Evolutionary conservation across 352 stramenopile species (phyloP).

Genomic region (Thraustochytrium sp.): DNA sequence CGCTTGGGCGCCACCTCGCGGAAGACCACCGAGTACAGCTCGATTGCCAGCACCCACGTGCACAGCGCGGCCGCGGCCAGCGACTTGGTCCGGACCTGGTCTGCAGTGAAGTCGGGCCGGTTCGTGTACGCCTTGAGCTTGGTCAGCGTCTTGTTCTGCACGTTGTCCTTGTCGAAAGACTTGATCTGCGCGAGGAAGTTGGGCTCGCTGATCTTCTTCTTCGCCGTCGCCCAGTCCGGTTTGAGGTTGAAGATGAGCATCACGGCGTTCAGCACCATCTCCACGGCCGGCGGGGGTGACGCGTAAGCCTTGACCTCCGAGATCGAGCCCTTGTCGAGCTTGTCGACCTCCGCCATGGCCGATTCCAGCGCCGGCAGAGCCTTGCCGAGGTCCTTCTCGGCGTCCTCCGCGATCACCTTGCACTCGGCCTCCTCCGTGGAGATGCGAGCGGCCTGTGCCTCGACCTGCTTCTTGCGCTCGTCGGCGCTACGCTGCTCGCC

Average conservation of each 20-base stretch:
- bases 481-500: conserved; percentile 84
- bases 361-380: conserved; percentile 82
- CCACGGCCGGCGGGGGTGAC: conserved; percentile 80
- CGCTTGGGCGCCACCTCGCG: conserved; percentile 77
- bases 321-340: conserved; percentile 88
- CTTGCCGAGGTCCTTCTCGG: conserved; percentile 83
- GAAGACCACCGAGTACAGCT: conserved; percentile 72
- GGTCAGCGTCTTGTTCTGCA: conserved; percentile 81
- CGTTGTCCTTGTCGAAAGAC: conserved; percentile 90
- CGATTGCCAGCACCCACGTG: conserved; percentile 83
- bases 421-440: conserved; percentile 80
- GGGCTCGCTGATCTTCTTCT: conserved; percentile 85
- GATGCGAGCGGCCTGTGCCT: conserved; percentile 83
- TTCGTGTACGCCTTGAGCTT: conserved; percentile 88
- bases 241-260: conserved; percentile 90
- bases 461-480: conserved; percentile 83
- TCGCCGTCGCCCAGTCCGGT: conserved; percentile 83
- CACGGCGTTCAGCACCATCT: conserved; percentile 85
- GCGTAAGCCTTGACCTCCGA: conserved; percentile 91
- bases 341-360: conserved; percentile 86
- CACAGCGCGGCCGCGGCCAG: conserved; percentile 76
- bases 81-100: conserved; percentile 59
- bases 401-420: conserved; percentile 87
- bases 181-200: conserved; percentile 89
- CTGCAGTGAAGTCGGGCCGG: conserved; percentile 75